Base-by-base conservation (phyloP, 345 rosid genomes). In the Brassica rapa region DNA sequence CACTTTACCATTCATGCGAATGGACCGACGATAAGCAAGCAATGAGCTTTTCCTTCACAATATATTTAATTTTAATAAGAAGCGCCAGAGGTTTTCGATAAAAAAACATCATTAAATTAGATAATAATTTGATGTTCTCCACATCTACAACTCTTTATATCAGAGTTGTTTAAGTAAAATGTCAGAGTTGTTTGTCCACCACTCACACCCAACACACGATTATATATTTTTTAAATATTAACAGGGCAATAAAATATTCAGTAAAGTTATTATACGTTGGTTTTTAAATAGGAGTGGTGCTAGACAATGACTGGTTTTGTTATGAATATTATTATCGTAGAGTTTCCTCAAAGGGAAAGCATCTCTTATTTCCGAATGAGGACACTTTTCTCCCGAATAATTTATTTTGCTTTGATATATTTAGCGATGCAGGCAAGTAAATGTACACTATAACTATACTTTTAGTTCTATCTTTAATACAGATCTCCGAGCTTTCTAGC, bases 101-200 rank as follows among this genome's bases (percentile, higher is more conserved):
- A 24, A 25, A 30, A 46, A 16, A 15, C 12, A 27, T 27, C 46
- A 53, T 51, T 53, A 39, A 67, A 79, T 25, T 32, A 49, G 62
- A 67, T 23, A 43, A 49, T 51, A 56, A 25, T 68, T 62, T 53
- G 25, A 55, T 68, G 70, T 63, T 73, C 65, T 71, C 66, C 8
- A 29, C 71, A 51, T 71, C 72, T 55, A 41, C 37, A 56, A 37
- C 66, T 55, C 19, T 66, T 66, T 43, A 62, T 51, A 68, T 53
- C 27, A 29, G 67, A 39, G 23, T 80, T 80, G 37, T 74, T 80
- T 63, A 69, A 29, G 49, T 10, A 57, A 68, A 80, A 70, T 80
- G 83, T 75, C 83, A 57, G 83, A 75, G 76, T 75, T 75, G 72
- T 80, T 80, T 75, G 80, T 80, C 80, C 73, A 80, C 83, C 83